Evolutionary conservation across 345 rosid genomes (phyloP).

Genomic region (Murraya koenigii): DNA sequence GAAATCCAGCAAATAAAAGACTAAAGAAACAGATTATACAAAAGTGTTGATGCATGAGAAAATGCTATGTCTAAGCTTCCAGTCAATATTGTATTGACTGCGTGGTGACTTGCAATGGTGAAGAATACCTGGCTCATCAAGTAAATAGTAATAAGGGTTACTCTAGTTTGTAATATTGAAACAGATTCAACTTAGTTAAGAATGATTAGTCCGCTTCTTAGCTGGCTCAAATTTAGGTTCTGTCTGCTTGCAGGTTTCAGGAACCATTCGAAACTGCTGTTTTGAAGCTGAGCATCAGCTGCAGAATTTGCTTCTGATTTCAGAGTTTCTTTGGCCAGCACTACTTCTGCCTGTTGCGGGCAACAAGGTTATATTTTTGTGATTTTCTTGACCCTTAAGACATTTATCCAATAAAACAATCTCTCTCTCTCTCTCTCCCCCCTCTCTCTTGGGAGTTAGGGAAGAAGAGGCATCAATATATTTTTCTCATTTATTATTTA

Average conservation of each 20-base stretch:
- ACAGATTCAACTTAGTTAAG: slow-evolving; percentile 8
- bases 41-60: not conserved
- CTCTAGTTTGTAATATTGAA: not conserved
- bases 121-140: not conserved
- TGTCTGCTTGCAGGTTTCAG: slow-evolving; percentile 60
- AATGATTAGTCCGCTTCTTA: slow-evolving; percentile 3
- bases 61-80: not conserved
- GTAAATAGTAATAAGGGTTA: not conserved
- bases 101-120: not conserved
- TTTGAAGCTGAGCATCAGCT: slow-evolving; percentile 90
- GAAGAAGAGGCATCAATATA: not conserved
- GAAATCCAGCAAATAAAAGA: not conserved
- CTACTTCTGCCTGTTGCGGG: slow-evolving; percentile 94
- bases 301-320: slow-evolving; percentile 70
- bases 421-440: not conserved
- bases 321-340: slow-evolving; percentile 96
- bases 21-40: not conserved
- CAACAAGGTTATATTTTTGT: slow-evolving; percentile 47
- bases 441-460: not conserved
- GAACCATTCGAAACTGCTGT: slow-evolving; percentile 85
- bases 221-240: not conserved
- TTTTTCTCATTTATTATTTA: not conserved
- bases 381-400: not conserved
- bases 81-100: slow-evolving; percentile 2
- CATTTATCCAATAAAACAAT: not conserved